phyloP scores from a whole-genome alignment of 495 filamentous ascomycete genomes.

The Neurospora cerealis region DNA sequence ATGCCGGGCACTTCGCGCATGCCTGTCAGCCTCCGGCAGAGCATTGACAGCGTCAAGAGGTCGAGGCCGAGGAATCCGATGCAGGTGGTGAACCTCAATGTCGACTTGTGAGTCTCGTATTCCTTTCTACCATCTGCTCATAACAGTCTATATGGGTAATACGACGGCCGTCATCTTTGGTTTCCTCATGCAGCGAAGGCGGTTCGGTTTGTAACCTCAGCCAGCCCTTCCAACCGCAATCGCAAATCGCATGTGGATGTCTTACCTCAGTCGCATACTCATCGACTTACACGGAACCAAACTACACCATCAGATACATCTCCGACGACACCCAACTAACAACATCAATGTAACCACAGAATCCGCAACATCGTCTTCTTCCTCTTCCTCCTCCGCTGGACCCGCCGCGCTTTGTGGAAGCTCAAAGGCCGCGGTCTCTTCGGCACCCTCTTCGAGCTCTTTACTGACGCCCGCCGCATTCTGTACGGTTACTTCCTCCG shows the following conservation, averaged over 20 bases:
- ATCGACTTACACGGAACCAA: neutral
- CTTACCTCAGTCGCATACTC: neutral
- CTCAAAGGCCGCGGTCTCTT: slow-evolving; percentile 81
- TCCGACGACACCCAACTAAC: slow-evolving; percentile 3
- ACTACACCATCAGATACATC: neutral
- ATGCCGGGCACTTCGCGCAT: slow-evolving; percentile 59
- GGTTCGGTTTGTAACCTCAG: neutral
- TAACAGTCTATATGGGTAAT: neutral
- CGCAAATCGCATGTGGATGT: neutral
- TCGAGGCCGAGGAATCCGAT: slow-evolving; percentile 45
- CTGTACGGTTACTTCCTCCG: slow-evolving; percentile 81
- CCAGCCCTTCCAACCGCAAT: neutral
- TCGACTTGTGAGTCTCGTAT: slow-evolving; percentile 47
- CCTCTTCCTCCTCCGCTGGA: slow-evolving; percentile 80
- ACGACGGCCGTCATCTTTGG: neutral
- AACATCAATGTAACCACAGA: slow-evolving; percentile 30
- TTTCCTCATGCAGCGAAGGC: neutral
- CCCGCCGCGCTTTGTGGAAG: slow-evolving; percentile 68
- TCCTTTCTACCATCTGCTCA: neutral
- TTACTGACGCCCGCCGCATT: slow-evolving; percentile 55
- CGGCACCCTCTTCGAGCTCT: slow-evolving; percentile 65
- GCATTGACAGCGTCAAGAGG: slow-evolving; percentile 46
- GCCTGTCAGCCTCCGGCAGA: slow-evolving; percentile 55
- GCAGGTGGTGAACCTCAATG: slow-evolving; percentile 61
- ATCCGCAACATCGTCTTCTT: slow-evolving; percentile 83